Conservation (phyloP, 176 grass and related monocot genomes). For the Canna indica region DNA sequence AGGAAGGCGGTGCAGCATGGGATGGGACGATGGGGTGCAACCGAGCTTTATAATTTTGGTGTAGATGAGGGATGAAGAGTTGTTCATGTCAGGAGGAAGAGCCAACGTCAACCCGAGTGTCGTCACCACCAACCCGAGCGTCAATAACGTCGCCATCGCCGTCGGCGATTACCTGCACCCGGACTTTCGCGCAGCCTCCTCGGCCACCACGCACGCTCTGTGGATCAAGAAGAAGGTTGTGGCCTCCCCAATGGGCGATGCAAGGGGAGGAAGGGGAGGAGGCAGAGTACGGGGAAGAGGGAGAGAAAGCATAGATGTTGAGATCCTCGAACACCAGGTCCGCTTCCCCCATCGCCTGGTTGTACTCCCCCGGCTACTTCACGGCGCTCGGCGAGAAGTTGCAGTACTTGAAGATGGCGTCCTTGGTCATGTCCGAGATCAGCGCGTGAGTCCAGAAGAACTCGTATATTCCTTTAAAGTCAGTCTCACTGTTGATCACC, state of each 20-base stretch:
- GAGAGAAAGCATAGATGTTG: constrained; percentile 53
- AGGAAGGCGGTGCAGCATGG: no score
- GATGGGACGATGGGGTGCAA: no score
- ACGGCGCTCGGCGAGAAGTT: no score
- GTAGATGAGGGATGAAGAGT: no score
- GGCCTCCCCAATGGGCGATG: constrained; percentile 30
- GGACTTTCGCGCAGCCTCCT: constrained; percentile 18
- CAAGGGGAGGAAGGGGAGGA: constrained; percentile 30
- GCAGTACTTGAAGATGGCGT: no score
- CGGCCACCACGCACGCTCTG: constrained; percentile 30
- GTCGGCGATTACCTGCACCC: constrained; percentile 21
- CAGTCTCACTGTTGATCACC: constrained; percentile 57
- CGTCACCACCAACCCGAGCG: constrained; percentile 37
- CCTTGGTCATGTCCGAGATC: no score
- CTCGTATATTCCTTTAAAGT: constrained; percentile 48
- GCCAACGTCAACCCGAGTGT: constrained; percentile 39
- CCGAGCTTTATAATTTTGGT: no score
- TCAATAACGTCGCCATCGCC: constrained; percentile 21
- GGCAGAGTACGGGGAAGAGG: constrained; percentile 35
- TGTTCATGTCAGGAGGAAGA: constrained; percentile 43
- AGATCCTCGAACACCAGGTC: constrained; percentile 1
- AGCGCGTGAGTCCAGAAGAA: constrained; percentile 87
- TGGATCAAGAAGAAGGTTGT: constrained; percentile 57
- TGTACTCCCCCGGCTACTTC: no score
- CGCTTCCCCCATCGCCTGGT: background rate